phyloP scores from a whole-genome alignment of 2,329 filamentous ascomycete species.

The Pseudocercospora vitis region DNA sequence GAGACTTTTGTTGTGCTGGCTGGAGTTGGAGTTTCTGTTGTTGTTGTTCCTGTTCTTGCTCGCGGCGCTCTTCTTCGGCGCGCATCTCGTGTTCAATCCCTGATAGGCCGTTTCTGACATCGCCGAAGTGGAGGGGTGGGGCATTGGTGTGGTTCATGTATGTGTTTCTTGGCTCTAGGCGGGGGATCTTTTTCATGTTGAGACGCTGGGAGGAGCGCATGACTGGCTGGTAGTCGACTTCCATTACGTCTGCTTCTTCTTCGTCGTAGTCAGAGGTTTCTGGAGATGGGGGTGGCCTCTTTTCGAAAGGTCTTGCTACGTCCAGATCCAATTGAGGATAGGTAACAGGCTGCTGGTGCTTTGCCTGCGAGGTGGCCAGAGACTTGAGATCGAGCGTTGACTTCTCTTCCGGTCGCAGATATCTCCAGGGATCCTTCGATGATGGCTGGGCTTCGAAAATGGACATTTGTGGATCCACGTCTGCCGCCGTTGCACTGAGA shows the following conservation, averaged over 20 bases:
- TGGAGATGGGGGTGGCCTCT: constrained; percentile 29
- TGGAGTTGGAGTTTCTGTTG: constrained; percentile 15
- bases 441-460: constrained; percentile 30
- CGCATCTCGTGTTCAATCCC: constrained; percentile 29
- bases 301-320: no score
- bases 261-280: constrained; percentile 30
- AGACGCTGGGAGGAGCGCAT: constrained; percentile 23
- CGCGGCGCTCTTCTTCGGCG: constrained; percentile 21
- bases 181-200: constrained; percentile 21
- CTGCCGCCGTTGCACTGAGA: constrained; percentile 31
- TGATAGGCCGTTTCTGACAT: constrained; percentile 28
- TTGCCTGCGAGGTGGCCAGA: constrained; percentile 35
- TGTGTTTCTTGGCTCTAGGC: constrained; percentile 22
- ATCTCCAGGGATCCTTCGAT: constrained; percentile 30
- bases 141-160: constrained; percentile 19
- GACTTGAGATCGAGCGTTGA: constrained; percentile 41
- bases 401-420: constrained; percentile 28
- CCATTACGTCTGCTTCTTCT: constrained; percentile 64
- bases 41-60: constrained; percentile 30
- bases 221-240: constrained; percentile 60
- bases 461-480: constrained; percentile 27
- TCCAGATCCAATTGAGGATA: constrained; percentile 20
- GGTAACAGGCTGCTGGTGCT: constrained; percentile 21
- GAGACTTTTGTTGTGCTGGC: constrained; percentile 38
- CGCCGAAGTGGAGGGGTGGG: constrained; percentile 20